Conservation (phyloP, 1,284 basidiomycete genomes). For the Puccinia coronata region DNA sequence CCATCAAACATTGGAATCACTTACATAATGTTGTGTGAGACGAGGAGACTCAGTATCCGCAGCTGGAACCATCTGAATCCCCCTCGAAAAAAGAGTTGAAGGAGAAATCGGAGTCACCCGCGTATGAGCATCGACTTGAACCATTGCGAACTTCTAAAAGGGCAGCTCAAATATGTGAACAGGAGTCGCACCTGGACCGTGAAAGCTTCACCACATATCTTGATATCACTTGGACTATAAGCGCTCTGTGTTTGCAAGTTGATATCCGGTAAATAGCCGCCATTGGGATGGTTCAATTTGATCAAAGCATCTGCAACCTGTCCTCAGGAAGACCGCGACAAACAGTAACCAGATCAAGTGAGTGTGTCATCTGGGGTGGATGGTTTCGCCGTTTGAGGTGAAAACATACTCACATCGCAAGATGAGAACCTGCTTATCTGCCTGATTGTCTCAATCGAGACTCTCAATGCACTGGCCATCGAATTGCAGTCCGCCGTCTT, state of each 20-base stretch:
- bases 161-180: too few species aligned
- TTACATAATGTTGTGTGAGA: conserved; percentile 71
- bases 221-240: conserved; percentile 57
- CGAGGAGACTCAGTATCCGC: conserved; percentile 69
- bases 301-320: conserved; percentile 86
- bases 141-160: background rate
- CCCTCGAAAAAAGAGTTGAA: background rate
- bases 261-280: conserved; percentile 81
- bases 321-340: too few species aligned
- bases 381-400: too few species aligned
- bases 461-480: background rate
- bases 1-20: conserved; percentile 66
- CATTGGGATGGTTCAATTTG: conserved; percentile 73
- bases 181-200: conserved; percentile 72
- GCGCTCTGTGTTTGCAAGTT: conserved; percentile 64
- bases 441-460: background rate
- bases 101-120: background rate
- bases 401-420: conserved; percentile 40
- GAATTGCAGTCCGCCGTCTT: background rate
- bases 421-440: conserved; percentile 30
- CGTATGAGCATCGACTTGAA: background rate
- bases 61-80: conserved; percentile 68
- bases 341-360: too few species aligned
- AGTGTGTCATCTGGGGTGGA: too few species aligned
- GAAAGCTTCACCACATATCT: conserved; percentile 75